These are phyloP conservation scores for Kingdonia uniflora DNA, from an alignment of 164 flowering plant genomes.

Conservation along the genomic window DNA sequence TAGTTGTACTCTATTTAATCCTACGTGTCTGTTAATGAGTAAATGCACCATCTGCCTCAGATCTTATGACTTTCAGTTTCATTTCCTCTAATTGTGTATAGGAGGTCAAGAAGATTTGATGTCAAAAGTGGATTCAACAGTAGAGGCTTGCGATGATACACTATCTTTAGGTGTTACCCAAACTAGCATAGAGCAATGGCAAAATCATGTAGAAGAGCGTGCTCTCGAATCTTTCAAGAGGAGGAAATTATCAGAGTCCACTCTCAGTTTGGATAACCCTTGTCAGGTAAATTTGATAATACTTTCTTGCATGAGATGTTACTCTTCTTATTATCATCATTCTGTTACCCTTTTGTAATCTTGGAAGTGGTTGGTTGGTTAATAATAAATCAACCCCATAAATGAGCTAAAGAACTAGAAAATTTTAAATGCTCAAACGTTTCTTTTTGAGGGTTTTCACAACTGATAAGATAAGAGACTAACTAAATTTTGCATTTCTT, in stretches of 20 bases:
- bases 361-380: too few species aligned
- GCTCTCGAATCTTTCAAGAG: slow-evolving; percentile 17
- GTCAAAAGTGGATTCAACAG: slow-evolving; percentile 26
- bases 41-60: too few species aligned
- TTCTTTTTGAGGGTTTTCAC: too few species aligned
- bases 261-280: slow-evolving; percentile 21
- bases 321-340: too few species aligned
- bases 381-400: too few species aligned
- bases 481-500: too few species aligned
- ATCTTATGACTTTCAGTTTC: not conserved
- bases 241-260: slow-evolving; percentile 34
- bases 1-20: slow-evolving; percentile 16
- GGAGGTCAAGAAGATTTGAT: slow-evolving; percentile 30
- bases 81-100: not conserved
- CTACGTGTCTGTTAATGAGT: too few species aligned
- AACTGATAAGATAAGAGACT: too few species aligned
- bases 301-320: too few species aligned
- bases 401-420: too few species aligned
- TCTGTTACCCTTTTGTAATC: too few species aligned
- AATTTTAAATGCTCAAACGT: too few species aligned
- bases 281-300: slow-evolving; percentile 23
- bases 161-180: slow-evolving; percentile 7
- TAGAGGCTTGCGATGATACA: slow-evolving; percentile 31
- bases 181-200: slow-evolving; percentile 9
- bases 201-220: slow-evolving; percentile 12